Evolutionary conservation across 2,329 filamentous ascomycete genomes (phyloP), one percentile per base, ranked within the genome.

Genomic region (Sclerotinia trifoliorum): DNA sequence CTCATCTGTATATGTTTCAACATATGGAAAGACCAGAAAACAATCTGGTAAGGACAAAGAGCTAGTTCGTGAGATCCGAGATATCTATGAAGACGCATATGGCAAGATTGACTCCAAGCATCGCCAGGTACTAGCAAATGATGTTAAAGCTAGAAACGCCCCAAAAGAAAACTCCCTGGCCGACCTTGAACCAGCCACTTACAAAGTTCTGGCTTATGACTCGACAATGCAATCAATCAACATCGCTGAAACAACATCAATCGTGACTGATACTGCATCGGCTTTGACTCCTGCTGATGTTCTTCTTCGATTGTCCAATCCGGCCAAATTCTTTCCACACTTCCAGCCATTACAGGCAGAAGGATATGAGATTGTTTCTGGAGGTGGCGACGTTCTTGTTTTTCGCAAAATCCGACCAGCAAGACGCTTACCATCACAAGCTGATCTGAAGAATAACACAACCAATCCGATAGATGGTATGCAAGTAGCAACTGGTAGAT

Each of bases 121-220:
- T 68, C 73, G 72, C 24, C 76, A 78, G 63, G 44, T 69, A 48
- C 67, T 71, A 4, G 57, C 62, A 29, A 44, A 32, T 48, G 58
- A 51, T 62, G 44, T 26, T 35, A 54, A 42, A 48, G 39, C 54
- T 26, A 57, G 26, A 19, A 6, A 60, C 3, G 2, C 24, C 11
- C 56, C 21, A 1, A 39, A 11, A 11, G 58, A 66, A 32, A 58
- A 29, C 10, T 65, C 3, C 19, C 52, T 49, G 13, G 4, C 60
- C 44, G 57, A 15, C 44, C 56, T 69, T 56, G 71, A 74, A 46
- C 72, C 76, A 58, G 74, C 72, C 13, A 35, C 84, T 3, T 91
- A 90, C 80, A 90, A 86, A 75, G 83, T 91, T 46, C 81, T 92
- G 7, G 88, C 86, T 1, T 91, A 88, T 73, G 87, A 91, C 71